Percentiles rank a stretch among this genome's conserved stretches.
Conservation (phyloP, 2,329 filamentous ascomycete species). For the Tolypocladium tropicale region DNA sequence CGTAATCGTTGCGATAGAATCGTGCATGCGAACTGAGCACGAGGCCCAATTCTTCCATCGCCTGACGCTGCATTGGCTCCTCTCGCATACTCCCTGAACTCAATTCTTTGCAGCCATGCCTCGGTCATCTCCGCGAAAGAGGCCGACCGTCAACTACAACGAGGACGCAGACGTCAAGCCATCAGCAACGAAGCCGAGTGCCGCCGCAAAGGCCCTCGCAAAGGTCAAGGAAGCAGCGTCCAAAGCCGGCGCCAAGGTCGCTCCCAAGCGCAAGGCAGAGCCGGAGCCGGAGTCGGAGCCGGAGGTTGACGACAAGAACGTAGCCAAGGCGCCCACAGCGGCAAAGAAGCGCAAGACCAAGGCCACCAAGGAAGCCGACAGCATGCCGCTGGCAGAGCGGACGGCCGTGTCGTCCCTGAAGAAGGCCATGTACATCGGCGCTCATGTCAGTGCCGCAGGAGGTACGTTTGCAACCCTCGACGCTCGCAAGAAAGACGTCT, state of each 20-base stretch:
- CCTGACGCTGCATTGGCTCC: neutral
- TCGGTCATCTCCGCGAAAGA: slow-evolving; percentile 23
- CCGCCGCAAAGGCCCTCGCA: slow-evolving; percentile 6
- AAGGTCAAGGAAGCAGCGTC: neutral
- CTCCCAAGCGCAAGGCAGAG: slow-evolving; percentile 12
- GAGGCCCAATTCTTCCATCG: neutral
- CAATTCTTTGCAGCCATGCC: slow-evolving; percentile 16
- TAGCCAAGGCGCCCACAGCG: slow-evolving; percentile 11
- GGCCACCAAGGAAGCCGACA: slow-evolving; percentile 25
- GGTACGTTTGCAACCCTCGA: slow-evolving; percentile 36
- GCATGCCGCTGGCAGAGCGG: slow-evolving; percentile 56
- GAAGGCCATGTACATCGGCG: slow-evolving; percentile 71
- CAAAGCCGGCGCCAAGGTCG: slow-evolving; percentile 7
- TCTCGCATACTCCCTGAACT: neutral
- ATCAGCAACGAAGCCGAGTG: slow-evolving; percentile 4
- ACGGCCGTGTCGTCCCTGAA: slow-evolving; percentile 55
- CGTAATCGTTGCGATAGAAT: neutral
- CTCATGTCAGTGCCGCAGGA: slow-evolving; percentile 84
- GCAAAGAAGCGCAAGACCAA: slow-evolving; percentile 36
- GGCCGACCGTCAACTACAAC: slow-evolving; percentile 19
- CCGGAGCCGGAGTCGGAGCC: neutral
- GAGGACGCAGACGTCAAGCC: slow-evolving; percentile 13
- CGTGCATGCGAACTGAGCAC: neutral
- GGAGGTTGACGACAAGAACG: slow-evolving; percentile 11
- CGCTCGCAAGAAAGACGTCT: no score